phyloP scores from a whole-genome alignment of 2,329 filamentous ascomycete genomes.

The Volutella citrinella region DNA sequence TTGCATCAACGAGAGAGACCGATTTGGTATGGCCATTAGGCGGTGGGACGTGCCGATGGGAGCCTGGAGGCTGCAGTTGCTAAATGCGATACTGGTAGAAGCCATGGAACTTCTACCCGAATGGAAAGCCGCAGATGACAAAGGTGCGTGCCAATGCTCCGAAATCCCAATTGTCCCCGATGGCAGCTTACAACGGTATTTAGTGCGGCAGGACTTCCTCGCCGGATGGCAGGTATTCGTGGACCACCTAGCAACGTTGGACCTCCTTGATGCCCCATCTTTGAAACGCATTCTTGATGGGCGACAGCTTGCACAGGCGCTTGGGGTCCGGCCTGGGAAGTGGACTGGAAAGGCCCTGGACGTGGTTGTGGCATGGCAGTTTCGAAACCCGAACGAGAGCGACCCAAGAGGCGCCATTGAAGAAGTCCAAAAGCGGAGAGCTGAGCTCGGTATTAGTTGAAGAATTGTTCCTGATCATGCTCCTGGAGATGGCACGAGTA shows the following conservation, averaged over 20 bases:
- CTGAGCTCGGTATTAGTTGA: conserved; percentile 52
- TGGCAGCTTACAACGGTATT: conserved; percentile 6
- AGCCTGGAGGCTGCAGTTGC: conserved; percentile 68
- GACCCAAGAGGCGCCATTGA: conserved; percentile 59
- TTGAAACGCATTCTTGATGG: conserved; percentile 71
- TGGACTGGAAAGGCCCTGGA: conserved; percentile 84
- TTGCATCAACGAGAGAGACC: conserved; percentile 54
- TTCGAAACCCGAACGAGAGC: conserved; percentile 68
- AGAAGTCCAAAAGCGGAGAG: conserved; percentile 50
- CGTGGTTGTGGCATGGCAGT: conserved; percentile 82
- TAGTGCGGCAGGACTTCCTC: conserved; percentile 45
- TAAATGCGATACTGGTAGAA: conserved; percentile 67
- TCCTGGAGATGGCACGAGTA: too few species aligned
- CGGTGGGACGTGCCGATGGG: conserved; percentile 61
- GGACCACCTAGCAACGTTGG: conserved; percentile 51
- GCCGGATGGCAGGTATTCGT: conserved; percentile 53
- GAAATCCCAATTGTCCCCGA: not conserved
- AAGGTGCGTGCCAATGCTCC: conserved; percentile 37
- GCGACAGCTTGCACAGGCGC: conserved; percentile 63
- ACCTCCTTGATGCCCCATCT: conserved; percentile 55
- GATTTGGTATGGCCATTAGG: conserved; percentile 71
- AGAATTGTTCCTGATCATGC: too few species aligned
- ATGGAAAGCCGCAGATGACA: conserved; percentile 25
- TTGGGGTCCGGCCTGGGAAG: conserved; percentile 70
- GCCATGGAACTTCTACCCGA: conserved; percentile 40